These are phyloP conservation scores for Cyphellophora attinorum DNA, from an alignment of 2,329 filamentous ascomycete genomes.

Conservation along the genomic window DNA sequence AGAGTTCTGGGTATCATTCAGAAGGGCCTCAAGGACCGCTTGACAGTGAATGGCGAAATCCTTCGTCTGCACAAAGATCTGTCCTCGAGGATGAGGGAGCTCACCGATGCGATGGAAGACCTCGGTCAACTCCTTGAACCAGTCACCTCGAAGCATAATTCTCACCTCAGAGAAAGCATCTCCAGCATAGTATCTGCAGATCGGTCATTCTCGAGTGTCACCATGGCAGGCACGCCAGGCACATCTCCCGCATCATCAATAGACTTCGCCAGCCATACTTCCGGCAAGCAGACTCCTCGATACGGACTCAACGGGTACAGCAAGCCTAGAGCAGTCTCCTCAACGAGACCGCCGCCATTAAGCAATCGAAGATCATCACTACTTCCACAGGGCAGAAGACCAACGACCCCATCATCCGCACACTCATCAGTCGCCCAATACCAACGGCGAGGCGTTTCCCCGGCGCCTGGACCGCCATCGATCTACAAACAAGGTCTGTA, in stretches of 20 bases:
- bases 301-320: slow-evolving; percentile 18
- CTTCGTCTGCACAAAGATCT: slow-evolving; percentile 77
- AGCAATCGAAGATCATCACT: slow-evolving; percentile 14
- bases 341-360: slow-evolving; percentile 19
- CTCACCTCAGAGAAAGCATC: slow-evolving; percentile 81
- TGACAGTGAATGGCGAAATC: slow-evolving; percentile 95
- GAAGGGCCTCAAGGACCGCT: slow-evolving; percentile 86
- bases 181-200: slow-evolving; percentile 86
- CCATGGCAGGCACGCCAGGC: slow-evolving; percentile 60
- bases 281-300: slow-evolving; percentile 39
- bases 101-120: slow-evolving; percentile 68
- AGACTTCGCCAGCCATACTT: slow-evolving; percentile 43
- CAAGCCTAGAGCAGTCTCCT: slow-evolving; percentile 30
- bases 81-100: slow-evolving; percentile 66
- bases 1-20: slow-evolving; percentile 87
- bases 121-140: slow-evolving; percentile 70
- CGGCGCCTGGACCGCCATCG: slow-evolving; percentile 17
- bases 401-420: slow-evolving; percentile 16
- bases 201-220: slow-evolving; percentile 55
- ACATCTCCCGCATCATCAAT: slow-evolving; percentile 63
- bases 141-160: slow-evolving; percentile 49
- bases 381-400: slow-evolving; percentile 12
- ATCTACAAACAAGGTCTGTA: slow-evolving; percentile 19
- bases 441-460: slow-evolving; percentile 13
- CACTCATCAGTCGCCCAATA: neutral